A percentile compares a stretch with the other conserved stretches of the same genome.
Conservation (phyloP, 495 filamentous ascomycete genomes). For the Aspergillus egyptiacus region DNA sequence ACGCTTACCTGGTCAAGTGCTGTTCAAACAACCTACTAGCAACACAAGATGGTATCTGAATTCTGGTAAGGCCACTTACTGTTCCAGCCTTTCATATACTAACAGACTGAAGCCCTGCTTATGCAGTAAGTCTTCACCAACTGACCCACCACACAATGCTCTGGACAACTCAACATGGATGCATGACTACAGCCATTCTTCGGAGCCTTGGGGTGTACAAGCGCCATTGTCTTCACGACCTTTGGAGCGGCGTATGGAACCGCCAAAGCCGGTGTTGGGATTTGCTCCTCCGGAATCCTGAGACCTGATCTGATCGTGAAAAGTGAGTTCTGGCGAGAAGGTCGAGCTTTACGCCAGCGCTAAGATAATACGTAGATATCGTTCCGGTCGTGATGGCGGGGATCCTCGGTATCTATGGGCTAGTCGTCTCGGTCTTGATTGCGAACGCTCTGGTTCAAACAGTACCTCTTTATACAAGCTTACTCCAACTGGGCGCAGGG, state of each 20-base stretch:
- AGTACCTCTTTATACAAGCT: conserved; percentile 81
- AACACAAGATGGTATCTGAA: not conserved
- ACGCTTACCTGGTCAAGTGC: too few relatives aligned
- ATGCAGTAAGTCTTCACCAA: conserved; percentile 9
- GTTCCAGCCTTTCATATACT: not conserved
- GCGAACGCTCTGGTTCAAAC: conserved; percentile 82
- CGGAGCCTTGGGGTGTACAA: conserved; percentile 97
- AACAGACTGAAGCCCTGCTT: not conserved
- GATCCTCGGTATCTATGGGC: conserved; percentile 99
- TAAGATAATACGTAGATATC: conserved; percentile 61
- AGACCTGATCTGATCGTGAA: conserved; percentile 97
- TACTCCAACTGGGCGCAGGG: conserved; percentile 96
- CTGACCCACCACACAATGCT: conserved; percentile 14
- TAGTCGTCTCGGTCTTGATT: conserved; percentile 96
- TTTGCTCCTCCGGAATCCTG: conserved; percentile 94
- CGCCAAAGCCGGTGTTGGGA: conserved; percentile 98
- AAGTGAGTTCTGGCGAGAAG: conserved; percentile 85
- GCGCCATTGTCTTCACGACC: conserved; percentile 98
- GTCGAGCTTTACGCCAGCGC: not conserved
- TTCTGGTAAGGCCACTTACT: not conserved
- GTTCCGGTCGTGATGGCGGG: conserved; percentile 99
- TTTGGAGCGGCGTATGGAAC: conserved; percentile 97
- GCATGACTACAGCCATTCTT: conserved; percentile 74
- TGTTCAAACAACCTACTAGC: too few relatives aligned
- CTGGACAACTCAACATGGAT: not conserved